These are phyloP conservation scores for Taiozyma onychis DNA, from an alignment of 1,139 yeast genomes.

Conservation along the genomic window DNA sequence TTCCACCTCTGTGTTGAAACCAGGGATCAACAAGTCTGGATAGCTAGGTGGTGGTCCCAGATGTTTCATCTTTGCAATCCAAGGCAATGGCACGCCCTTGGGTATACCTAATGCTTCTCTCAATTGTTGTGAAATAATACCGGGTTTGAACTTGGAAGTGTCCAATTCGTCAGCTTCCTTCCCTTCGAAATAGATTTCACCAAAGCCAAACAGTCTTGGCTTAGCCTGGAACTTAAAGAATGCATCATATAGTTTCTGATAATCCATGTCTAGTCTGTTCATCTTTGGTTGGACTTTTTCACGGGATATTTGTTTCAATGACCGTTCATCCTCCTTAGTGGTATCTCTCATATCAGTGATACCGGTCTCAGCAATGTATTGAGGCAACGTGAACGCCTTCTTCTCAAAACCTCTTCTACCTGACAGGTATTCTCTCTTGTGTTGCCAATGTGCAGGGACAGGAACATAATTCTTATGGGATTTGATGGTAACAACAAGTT, in stretches of 20 bases:
- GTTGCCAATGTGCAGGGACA: constrained; percentile 84
- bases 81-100: constrained; percentile 66
- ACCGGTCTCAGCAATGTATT: constrained; percentile 76
- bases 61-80: constrained; percentile 69
- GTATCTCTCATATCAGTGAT: constrained; percentile 80
- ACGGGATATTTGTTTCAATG: constrained; percentile 70
- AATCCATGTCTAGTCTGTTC: constrained; percentile 85
- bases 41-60: constrained; percentile 87
- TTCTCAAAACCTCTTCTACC: constrained; percentile 66
- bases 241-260: constrained; percentile 76
- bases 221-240: constrained; percentile 77
- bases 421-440: constrained; percentile 73
- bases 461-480: constrained; percentile 61
- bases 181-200: constrained; percentile 80
- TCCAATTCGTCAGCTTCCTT: constrained; percentile 48
- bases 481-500: constrained; percentile 59
- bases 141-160: constrained; percentile 51
- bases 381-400: constrained; percentile 72
- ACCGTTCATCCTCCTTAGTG: constrained; percentile 41
- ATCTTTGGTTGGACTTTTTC: constrained; percentile 87
- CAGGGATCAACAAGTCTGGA: constrained; percentile 54
- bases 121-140: constrained; percentile 54
- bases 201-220: constrained; percentile 63
- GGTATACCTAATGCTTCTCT: constrained; percentile 67
- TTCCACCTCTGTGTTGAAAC: constrained; percentile 34